Evolutionary conservation across 1,284 basidiomycete species (phyloP), one percentile per base, ranked within the genome.

Genomic region (Ustilago lituana): DNA sequence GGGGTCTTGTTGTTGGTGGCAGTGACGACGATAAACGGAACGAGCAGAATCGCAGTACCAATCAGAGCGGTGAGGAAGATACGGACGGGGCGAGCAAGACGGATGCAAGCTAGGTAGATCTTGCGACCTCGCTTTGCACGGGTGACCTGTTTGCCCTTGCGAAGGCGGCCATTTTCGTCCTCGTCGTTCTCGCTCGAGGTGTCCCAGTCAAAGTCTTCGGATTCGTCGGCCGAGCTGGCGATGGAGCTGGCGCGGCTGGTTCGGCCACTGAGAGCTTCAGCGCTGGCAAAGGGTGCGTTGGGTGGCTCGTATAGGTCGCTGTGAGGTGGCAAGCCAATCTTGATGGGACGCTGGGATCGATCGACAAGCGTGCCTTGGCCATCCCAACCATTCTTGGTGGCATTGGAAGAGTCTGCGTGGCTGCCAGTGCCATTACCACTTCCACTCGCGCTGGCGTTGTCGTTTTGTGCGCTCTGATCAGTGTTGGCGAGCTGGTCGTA

Each of bases 201-300:
- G 43, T 79, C 73, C 78, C 78, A 80, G 37, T 80, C 72, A 26
- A 80, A 80, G 52, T 76, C 70, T n/a, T 78, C 77, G 3, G 77
- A 74, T 11, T 78, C 76, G 35, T 79, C 76, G 26, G 64, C 73
- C 1, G 66, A 67, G 48, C 70, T 73, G 39, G 64, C 64, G 39
- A 74, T 35, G 36, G 68, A 70, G 59, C 41, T 58, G 15, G 67
- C 50, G 4, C 63, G 61, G 33, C 63, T 70, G 22, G 35, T 51
- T 6, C 53, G 40, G 7, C 55, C 54, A 19, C 46, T 50, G n/a
- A 58, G 14, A 12, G 26, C 51, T 11, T 55, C 67, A 11, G 31
- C 23, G 12, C 51, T 55, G 19, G 67, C 58, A 36, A 74, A 74
- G 26, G 67, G 67, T 17, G 71, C 59, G 5, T 56, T 45, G 11